Conservation (phyloP, 2,329 filamentous ascomycete species). For the Penicillium sp. region DNA sequence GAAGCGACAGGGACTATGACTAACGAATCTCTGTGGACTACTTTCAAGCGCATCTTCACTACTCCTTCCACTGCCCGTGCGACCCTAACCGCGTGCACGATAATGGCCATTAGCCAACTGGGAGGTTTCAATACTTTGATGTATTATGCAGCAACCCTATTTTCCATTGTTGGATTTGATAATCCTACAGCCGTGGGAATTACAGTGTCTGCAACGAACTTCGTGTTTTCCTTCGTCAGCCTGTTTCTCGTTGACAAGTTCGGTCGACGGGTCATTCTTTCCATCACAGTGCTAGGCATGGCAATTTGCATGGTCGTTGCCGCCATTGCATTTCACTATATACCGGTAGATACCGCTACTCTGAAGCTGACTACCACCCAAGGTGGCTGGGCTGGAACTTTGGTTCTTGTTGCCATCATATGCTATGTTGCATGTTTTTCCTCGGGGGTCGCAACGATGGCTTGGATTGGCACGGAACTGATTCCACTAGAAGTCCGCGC, state of each 20-base stretch:
- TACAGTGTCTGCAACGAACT: slow-evolving; percentile 37
- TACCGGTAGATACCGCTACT: slow-evolving; percentile 47
- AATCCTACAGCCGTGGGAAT: slow-evolving; percentile 54
- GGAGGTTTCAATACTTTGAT: slow-evolving; percentile 50
- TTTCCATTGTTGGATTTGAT: slow-evolving; percentile 52
- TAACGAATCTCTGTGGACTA: slow-evolving; percentile 13
- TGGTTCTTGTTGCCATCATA: slow-evolving; percentile 49
- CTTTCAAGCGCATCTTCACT: slow-evolving; percentile 11
- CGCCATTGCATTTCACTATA: slow-evolving; percentile 50
- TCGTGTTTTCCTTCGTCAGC: slow-evolving; percentile 52
- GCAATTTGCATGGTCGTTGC: slow-evolving; percentile 41
- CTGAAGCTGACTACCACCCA: slow-evolving; percentile 34
- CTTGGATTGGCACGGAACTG: slow-evolving; percentile 53
- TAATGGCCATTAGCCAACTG: slow-evolving; percentile 41
- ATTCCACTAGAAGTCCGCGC: slow-evolving; percentile 53
- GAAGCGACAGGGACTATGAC: slow-evolving; percentile 27
- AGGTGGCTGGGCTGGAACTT: slow-evolving; percentile 27
- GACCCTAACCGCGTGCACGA: slow-evolving; percentile 8
- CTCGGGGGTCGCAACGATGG: slow-evolving; percentile 49
- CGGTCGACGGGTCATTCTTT: slow-evolving; percentile 48
- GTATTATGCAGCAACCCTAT: slow-evolving; percentile 49
- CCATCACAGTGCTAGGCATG: slow-evolving; percentile 49
- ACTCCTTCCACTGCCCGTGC: slow-evolving; percentile 11
- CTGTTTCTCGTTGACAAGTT: slow-evolving; percentile 48
- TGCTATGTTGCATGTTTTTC: slow-evolving; percentile 49